Conservation (phyloP, 2,329 filamentous ascomycete genomes). For the Fusarium circinatum region DNA sequence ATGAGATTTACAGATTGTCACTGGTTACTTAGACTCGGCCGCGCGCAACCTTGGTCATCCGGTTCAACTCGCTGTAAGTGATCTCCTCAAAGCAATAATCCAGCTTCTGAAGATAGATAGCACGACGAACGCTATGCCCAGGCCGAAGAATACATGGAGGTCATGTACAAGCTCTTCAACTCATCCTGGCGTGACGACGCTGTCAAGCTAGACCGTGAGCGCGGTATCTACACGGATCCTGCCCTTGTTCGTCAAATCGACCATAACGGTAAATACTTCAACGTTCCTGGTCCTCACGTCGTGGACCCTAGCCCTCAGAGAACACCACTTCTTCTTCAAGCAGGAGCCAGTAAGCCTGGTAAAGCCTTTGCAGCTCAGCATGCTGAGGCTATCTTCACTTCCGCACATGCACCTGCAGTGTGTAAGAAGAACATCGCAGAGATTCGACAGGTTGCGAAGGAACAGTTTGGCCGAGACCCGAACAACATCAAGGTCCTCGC, state of each 20-base stretch:
- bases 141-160: conserved; percentile 71
- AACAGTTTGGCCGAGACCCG: conserved; percentile 66
- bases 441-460: conserved; percentile 65
- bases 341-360: conserved; percentile 73
- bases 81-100: too few relatives aligned
- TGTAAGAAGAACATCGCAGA: conserved; percentile 71
- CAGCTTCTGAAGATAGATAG: too few relatives aligned
- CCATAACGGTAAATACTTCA: conserved; percentile 72
- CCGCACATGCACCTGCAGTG: conserved; percentile 70
- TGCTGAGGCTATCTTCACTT: conserved; percentile 77
- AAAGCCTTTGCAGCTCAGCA: conserved; percentile 75
- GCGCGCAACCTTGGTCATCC: conserved; percentile 71
- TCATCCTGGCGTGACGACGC: conserved; percentile 75
- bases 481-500: conserved; percentile 74
- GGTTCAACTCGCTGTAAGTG: too few relatives aligned
- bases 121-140: conserved; percentile 74
- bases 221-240: conserved; percentile 65
- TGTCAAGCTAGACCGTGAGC: conserved; percentile 67
- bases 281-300: conserved; percentile 72
- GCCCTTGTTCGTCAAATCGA: conserved; percentile 71
- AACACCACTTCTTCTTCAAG: conserved; percentile 76
- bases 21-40: conserved; percentile 76
- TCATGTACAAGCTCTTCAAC: conserved; percentile 74
- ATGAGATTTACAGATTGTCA: conserved; percentile 65
- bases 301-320: conserved; percentile 74